These are phyloP conservation scores for Leucocoprinus sp. DNA, from an alignment of 768 basidiomycete species.

Conservation along the genomic window DNA sequence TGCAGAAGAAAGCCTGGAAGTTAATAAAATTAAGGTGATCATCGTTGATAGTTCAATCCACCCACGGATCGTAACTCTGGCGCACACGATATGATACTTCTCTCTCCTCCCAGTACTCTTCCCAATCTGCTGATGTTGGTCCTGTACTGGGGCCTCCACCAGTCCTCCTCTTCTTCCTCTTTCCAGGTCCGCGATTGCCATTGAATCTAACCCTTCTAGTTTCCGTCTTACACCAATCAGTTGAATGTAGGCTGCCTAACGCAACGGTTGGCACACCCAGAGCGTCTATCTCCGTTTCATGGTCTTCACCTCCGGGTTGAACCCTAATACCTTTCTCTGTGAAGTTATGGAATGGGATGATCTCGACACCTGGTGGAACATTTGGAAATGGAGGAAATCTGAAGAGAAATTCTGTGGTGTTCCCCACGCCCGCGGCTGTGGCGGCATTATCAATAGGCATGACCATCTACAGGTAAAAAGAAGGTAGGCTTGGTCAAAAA, in stretches of 20 bases:
- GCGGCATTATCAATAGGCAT: neutral
- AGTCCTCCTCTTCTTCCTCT: slow-evolving; percentile 15
- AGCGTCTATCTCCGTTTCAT: slow-evolving; percentile 54
- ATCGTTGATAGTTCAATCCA: slow-evolving; percentile 5
- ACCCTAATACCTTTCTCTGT: slow-evolving; percentile 28
- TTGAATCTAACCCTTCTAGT: slow-evolving; percentile 32
- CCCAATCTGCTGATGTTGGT: slow-evolving; percentile 38
- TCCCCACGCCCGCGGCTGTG: neutral
- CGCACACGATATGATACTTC: slow-evolving; percentile 37
- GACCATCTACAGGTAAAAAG: neutral
- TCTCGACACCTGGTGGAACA: slow-evolving; percentile 28
- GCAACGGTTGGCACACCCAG: slow-evolving; percentile 59
- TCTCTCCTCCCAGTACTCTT: slow-evolving; percentile 61
- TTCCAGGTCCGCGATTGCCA: slow-evolving; percentile 7
- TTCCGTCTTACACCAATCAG: slow-evolving; percentile 50
- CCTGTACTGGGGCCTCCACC: slow-evolving; percentile 8
- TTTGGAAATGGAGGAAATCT: slow-evolving; percentile 44
- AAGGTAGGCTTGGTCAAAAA: neutral
- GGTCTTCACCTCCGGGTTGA: slow-evolving; percentile 31
- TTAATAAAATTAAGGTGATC: slow-evolving; percentile 4
- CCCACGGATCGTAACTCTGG: slow-evolving; percentile 44
- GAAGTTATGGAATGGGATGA: slow-evolving; percentile 38
- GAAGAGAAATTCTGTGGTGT: slow-evolving; percentile 13
- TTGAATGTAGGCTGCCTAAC: slow-evolving; percentile 41
- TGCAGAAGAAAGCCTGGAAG: slow-evolving; percentile 28